Percentiles rank a stretch among this genome's conserved stretches.
Evolutionary conservation across 345 rosid species (phyloP).

Genomic region (Xanthoceras sorbifolium): DNA sequence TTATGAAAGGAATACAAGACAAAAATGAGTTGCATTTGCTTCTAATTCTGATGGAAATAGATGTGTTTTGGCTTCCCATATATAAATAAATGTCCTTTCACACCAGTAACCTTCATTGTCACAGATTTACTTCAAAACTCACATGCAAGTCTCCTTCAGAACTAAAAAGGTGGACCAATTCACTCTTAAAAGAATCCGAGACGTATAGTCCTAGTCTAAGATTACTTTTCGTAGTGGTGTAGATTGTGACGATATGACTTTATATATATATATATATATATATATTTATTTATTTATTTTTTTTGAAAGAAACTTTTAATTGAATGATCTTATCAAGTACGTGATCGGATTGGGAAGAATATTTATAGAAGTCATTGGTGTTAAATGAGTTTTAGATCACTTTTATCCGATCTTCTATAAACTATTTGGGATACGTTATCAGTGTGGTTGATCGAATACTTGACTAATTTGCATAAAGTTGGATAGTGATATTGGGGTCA

Average conservation of each 20-base stretch:
- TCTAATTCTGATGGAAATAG: neutral
- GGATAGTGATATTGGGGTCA: neutral
- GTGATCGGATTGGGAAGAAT: conserved; percentile 1
- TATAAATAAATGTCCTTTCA: neutral
- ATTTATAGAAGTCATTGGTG: neutral
- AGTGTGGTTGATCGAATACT: conserved; percentile 16
- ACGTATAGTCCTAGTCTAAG: no score
- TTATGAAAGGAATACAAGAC: neutral
- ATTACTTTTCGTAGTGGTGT: neutral
- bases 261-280: no score
- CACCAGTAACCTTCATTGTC: no score
- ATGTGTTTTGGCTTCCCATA: neutral
- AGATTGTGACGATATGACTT: neutral
- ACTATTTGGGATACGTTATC: conserved; percentile 15
- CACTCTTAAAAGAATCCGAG: no score
- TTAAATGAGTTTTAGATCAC: conserved; percentile 7
- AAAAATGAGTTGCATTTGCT: neutral
- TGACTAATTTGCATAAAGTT: conserved; percentile 3
- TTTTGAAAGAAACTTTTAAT: neutral
- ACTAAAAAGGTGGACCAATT: no score
- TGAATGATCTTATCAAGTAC: neutral
- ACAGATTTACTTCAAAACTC: no score
- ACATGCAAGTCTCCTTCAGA: no score
- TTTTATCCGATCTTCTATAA: neutral
- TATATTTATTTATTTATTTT: no score